Percentiles rank a stretch among this genome's conserved stretches.
phyloP scores from a whole-genome alignment of 768 basidiomycete species.

The Hebeloma cylindrosporum region DNA sequence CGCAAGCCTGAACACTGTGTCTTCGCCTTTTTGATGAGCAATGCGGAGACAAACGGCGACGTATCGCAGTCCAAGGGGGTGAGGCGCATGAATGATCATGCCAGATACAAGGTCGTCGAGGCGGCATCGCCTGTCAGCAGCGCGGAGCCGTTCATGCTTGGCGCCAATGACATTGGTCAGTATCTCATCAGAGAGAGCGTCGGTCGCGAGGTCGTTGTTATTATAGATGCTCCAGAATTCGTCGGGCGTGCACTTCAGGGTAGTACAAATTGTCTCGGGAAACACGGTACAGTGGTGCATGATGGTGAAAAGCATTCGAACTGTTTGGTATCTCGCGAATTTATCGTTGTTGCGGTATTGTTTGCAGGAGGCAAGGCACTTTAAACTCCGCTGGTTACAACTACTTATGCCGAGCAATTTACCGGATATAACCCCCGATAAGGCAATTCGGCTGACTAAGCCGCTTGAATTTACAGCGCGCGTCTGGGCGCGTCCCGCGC shows the following conservation, averaged over 20 bases:
- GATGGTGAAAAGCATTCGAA: too few relatives aligned
- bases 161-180: background rate
- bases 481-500: too few relatives aligned
- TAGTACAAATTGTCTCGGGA: background rate
- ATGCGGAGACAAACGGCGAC: constrained; percentile 21
- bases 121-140: constrained; percentile 1
- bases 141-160: background rate
- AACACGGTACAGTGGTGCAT: too few relatives aligned
- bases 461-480: too few relatives aligned
- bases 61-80: constrained; percentile 17
- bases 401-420: too few relatives aligned
- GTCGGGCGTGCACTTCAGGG: constrained; percentile 1
- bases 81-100: constrained; percentile 22
- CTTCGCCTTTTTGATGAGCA: constrained; percentile 14
- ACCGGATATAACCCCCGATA: too few relatives aligned
- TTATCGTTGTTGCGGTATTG: too few relatives aligned
- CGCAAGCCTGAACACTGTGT: constrained; percentile 14
- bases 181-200: background rate
- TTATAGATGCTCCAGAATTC: background rate
- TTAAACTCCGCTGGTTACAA: too few relatives aligned
- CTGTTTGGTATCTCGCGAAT: too few relatives aligned
- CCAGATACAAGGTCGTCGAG: constrained; percentile 16
- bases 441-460: too few relatives aligned
- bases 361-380: too few relatives aligned
- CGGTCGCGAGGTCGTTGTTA: background rate